phyloP scores from a whole-genome alignment of 805 yeast genomes.

The Myxozyma melibiosi region DNA sequence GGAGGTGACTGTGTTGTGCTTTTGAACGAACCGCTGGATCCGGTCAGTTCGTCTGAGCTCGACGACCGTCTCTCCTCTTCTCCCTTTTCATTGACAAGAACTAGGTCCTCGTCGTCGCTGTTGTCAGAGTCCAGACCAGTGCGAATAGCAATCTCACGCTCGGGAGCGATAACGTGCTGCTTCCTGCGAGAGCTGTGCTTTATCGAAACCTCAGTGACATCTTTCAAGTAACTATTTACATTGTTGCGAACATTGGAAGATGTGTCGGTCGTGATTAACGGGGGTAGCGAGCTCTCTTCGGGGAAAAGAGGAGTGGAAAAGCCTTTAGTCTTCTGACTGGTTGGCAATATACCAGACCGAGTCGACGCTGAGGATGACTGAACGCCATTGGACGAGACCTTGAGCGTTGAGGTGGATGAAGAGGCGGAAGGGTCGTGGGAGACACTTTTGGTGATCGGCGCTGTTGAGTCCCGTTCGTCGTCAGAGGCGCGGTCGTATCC shows the following conservation, averaged over 20 bases:
- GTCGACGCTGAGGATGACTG: slow-evolving; percentile 2
- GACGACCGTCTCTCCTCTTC: slow-evolving; percentile 9
- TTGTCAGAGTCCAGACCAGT: slow-evolving; percentile 2
- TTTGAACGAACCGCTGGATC: slow-evolving; percentile 14
- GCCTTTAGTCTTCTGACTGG: slow-evolving; percentile 12
- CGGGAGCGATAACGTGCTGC: slow-evolving; percentile 20
- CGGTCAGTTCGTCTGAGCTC: slow-evolving; percentile 8
- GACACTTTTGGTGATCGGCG: neutral
- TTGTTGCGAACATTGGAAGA: slow-evolving; percentile 18
- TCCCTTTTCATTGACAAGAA: slow-evolving; percentile 16
- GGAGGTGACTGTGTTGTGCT: slow-evolving; percentile 5
- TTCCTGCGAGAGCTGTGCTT: slow-evolving; percentile 8
- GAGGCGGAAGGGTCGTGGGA: slow-evolving; percentile 1
- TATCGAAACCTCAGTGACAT: neutral
- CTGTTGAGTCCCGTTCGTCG: neutral
- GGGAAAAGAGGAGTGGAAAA: slow-evolving; percentile 28
- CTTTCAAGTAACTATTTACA: slow-evolving; percentile 8
- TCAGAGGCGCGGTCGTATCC: slow-evolving; percentile 21
- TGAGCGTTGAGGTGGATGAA: neutral
- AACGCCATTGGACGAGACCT: neutral
- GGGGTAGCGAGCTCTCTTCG: slow-evolving; percentile 27
- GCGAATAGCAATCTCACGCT: slow-evolving; percentile 9
- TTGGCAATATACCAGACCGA: slow-evolving; percentile 11
- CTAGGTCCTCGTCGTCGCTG: slow-evolving; percentile 12
- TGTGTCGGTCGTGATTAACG: slow-evolving; percentile 11